Percentiles rank a stretch among this genome's conserved stretches.
These are phyloP conservation scores for Phenoliferia sp. DNA, from an alignment of 1,284 basidiomycete species.

Conservation along the genomic window DNA sequence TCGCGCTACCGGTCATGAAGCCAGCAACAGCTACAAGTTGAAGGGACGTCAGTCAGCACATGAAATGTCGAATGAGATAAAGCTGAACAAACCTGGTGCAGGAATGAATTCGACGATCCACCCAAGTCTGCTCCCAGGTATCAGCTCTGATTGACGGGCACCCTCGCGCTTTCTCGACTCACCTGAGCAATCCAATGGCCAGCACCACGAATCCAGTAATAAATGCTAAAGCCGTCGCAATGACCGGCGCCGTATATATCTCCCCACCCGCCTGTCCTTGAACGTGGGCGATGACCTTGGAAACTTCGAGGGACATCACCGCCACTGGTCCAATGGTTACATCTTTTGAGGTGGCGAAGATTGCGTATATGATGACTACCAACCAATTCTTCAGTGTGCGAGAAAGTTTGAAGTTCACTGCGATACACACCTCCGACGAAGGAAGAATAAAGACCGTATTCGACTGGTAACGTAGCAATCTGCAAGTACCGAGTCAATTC, in stretches of 20 bases:
- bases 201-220: conserved; percentile 88
- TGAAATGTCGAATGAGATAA: not conserved
- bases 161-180: not conserved
- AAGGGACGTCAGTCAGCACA: conserved; percentile 52
- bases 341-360: conserved; percentile 91
- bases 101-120: conserved; percentile 93
- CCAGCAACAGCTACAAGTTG: conserved; percentile 76
- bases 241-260: conserved; percentile 49
- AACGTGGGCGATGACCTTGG: conserved; percentile 68
- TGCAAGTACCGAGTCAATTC: not conserved
- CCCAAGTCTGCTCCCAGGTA: conserved; percentile 56
- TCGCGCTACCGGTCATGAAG: conserved; percentile 56
- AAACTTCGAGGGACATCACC: conserved; percentile 91
- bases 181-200: conserved; percentile 69
- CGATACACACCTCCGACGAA: conserved; percentile 62
- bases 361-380: conserved; percentile 45
- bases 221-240: conserved; percentile 81
- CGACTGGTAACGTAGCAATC: not conserved
- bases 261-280: conserved; percentile 44
- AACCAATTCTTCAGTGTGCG: not conserved
- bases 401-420: not conserved
- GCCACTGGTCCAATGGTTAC: conserved; percentile 80
- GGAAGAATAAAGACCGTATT: conserved; percentile 84
- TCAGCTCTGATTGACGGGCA: not conserved
- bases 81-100: conserved; percentile 62